Percentiles rank a stretch among this genome's conserved stretches.
phyloP scores from a whole-genome alignment of 2,329 filamentous ascomycete genomes.

The Xenosphaeropsis pyriputrescens region DNA sequence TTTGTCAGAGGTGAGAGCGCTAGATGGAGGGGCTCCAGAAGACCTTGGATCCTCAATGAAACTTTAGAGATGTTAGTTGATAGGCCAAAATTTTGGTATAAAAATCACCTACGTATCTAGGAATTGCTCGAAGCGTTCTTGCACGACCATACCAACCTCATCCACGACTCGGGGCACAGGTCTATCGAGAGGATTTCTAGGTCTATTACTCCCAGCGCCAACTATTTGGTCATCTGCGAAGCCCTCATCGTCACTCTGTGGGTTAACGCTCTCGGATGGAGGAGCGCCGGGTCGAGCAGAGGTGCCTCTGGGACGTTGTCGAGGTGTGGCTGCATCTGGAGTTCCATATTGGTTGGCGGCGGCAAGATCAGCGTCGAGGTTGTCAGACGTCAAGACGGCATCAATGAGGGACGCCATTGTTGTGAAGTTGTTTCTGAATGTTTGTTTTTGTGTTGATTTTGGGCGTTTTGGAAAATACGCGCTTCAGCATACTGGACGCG shows the following conservation, averaged over 20 bases:
- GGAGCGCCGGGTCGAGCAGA: slow-evolving; percentile 23
- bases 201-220: slow-evolving; percentile 31
- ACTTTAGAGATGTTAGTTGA: slow-evolving; percentile 18
- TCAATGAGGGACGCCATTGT: slow-evolving; percentile 17
- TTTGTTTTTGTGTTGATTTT: no score
- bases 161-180: slow-evolving; percentile 62
- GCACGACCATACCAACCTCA: slow-evolving; percentile 58
- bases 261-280: slow-evolving; percentile 46
- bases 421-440: no score
- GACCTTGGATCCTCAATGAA: slow-evolving; percentile 56
- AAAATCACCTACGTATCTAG: slow-evolving; percentile 48
- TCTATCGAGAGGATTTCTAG: slow-evolving; percentile 26
- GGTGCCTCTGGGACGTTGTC: slow-evolving; percentile 12
- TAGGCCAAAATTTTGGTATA: neutral
- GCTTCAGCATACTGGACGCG: no score
- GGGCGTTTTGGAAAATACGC: no score
- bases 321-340: slow-evolving; percentile 4
- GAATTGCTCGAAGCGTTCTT: slow-evolving; percentile 66
- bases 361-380: slow-evolving; percentile 10
- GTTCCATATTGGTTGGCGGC: slow-evolving; percentile 12
- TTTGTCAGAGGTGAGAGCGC: slow-evolving; percentile 60
- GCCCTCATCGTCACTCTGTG: slow-evolving; percentile 35
- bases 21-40: slow-evolving; percentile 49
- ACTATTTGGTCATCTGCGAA: slow-evolving; percentile 52
- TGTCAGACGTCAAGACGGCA: slow-evolving; percentile 18